Evolutionary conservation across 352 stramenopile genomes (phyloP).

Genomic region (Phytophthora nicotianae): DNA sequence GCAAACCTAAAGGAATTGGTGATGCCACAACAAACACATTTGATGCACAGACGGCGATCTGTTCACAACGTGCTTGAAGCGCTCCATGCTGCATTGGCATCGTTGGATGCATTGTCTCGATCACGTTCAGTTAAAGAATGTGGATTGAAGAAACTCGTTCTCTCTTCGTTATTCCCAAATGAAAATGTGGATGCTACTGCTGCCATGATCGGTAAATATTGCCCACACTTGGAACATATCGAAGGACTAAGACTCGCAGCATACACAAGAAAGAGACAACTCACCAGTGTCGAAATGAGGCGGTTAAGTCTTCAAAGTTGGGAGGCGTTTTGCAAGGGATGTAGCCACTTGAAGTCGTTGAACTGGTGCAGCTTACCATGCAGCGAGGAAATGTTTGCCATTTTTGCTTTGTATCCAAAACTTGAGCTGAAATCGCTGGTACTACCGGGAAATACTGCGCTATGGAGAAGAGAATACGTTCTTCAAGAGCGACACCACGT

Average conservation of each 20-base stretch:
- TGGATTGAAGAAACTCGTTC: too few species aligned
- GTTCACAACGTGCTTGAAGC: too few species aligned
- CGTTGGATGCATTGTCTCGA: too few species aligned
- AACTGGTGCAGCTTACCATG: conserved; percentile 47
- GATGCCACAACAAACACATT: too few species aligned
- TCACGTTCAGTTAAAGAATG: too few species aligned
- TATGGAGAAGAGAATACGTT: conserved; percentile 42
- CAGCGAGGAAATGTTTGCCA: conserved; percentile 36
- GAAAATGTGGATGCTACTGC: background rate
- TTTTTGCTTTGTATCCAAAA: conserved; percentile 23
- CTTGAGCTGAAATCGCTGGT: conserved; percentile 17
- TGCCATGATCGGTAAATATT: conserved; percentile 4
- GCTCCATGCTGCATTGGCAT: too few species aligned
- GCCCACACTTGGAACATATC: conserved; percentile 25
- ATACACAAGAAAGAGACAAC: conserved; percentile 27
- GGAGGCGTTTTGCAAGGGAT: conserved; percentile 36
- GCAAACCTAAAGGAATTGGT: too few species aligned
- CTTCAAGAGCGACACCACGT: conserved; percentile 32
- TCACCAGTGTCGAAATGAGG: conserved; percentile 36
- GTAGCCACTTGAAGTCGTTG: conserved; percentile 23
- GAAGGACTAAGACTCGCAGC: conserved; percentile 36
- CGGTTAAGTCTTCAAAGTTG: conserved; percentile 30
- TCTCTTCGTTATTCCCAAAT: too few species aligned
- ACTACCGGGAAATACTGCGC: conserved; percentile 37
- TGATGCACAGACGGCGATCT: too few species aligned